phyloP scores from a whole-genome alignment of 2,329 filamentous ascomycete species.

The Westerdykella sp. region DNA sequence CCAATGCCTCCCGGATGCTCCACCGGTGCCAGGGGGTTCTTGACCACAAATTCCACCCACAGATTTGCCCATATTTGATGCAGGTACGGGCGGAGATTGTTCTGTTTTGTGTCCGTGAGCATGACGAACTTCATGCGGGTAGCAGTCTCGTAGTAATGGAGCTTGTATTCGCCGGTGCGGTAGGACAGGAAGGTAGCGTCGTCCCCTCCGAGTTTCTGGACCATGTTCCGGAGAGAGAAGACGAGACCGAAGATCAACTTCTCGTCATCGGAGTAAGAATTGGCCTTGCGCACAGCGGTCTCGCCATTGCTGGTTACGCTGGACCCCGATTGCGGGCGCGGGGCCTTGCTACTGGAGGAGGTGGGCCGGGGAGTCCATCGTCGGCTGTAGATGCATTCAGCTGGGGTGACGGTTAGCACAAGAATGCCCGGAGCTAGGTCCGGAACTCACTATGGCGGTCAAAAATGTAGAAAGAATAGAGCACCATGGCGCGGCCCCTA shows the following conservation, averaged over 20 bases:
- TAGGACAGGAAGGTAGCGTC: constrained; percentile 92
- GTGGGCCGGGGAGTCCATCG: constrained; percentile 63
- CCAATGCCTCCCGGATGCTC: constrained; percentile 58
- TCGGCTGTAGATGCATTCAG: constrained; percentile 94
- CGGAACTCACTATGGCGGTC: constrained; percentile 79
- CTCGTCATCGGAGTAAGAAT: constrained; percentile 70
- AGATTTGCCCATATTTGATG: constrained; percentile 99
- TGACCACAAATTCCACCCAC: constrained; percentile 85
- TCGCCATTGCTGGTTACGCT: constrained; percentile 43
- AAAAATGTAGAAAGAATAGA: constrained; percentile 98
- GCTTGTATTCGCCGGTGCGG: constrained; percentile 90
- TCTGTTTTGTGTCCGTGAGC: constrained; percentile 82
- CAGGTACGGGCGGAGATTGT: constrained; percentile 87
- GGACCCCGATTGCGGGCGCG: constrained; percentile 46
- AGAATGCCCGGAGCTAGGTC: too few species aligned
- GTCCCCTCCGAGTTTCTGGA: constrained; percentile 84
- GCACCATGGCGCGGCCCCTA: constrained; percentile 59
- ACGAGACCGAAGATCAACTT: constrained; percentile 97
- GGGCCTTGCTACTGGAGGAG: constrained; percentile 42
- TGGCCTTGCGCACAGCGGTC: constrained; percentile 32
- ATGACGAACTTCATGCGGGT: constrained; percentile 95
- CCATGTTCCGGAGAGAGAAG: constrained; percentile 95
- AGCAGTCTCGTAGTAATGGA: constrained; percentile 98
- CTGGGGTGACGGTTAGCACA: constrained; percentile 44
- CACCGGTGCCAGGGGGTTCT: constrained; percentile 56